These are phyloP conservation scores for Podila minutissima DNA, from an alignment of 192 early-diverging fungal genomes.

Conservation along the genomic window DNA sequence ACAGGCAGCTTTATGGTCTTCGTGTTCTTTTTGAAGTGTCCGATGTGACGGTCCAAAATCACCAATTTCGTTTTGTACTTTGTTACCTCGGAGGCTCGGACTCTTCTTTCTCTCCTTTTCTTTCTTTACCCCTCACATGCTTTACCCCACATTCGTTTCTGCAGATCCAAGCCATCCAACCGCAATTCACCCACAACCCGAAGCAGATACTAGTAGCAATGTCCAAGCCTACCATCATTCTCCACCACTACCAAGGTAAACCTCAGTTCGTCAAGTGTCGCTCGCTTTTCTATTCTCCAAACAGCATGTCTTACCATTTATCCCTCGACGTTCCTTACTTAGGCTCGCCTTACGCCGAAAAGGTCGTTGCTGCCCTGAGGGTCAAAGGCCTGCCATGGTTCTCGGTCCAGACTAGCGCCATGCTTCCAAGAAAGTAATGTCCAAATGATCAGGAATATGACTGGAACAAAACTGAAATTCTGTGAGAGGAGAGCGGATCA, in stretches of 20 bases:
- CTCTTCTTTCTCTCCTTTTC: background rate
- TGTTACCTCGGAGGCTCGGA: no score
- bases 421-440: constrained; percentile 41
- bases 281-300: background rate
- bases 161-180: background rate
- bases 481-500: no score
- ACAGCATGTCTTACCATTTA: no score
- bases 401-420: constrained; percentile 23
- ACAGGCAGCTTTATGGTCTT: no score
- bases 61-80: no score
- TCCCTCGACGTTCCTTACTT: background rate
- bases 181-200: no score
- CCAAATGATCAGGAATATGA: no score
- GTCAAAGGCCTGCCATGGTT: constrained; percentile 52
- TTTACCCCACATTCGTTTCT: background rate
- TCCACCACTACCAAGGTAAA: constrained; percentile 28
- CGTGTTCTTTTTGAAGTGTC: no score
- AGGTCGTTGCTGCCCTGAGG: constrained; percentile 37
- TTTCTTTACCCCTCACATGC: background rate
- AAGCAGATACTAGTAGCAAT: background rate
- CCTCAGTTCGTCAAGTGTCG: no score
- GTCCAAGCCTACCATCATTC: constrained; percentile 29
- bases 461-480: no score
- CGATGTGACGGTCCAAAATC: no score
- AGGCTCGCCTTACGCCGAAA: constrained; percentile 47